Evolutionary conservation across 2,329 filamentous ascomycete species (phyloP), one percentile per base, ranked within the genome.

Genomic region (Blastomyces percursus): DNA sequence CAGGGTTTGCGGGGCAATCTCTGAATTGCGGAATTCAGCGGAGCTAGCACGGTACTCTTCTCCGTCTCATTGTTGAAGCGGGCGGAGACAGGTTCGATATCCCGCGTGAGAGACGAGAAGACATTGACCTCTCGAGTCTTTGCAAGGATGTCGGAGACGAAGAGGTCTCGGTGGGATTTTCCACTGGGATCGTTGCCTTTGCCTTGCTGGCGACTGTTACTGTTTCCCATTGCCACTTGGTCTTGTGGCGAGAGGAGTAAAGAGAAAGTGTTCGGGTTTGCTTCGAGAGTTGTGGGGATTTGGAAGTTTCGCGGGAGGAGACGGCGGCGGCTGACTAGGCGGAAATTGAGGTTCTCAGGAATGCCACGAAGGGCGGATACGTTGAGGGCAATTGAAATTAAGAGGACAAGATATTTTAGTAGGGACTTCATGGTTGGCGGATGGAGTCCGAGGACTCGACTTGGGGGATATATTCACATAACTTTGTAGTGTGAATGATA

Each of bases 21-120:
- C 67, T 88, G 88, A 70, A 97, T 85, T 2, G 86, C 91, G 21
- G 84, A 86, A 79, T 97, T 97, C 61, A 89, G 78, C 0, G 93
- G 93, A 7, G 92, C 93, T 2, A 97, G 84, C 30, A 96, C 86
- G 2, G 91, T 96, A n/a, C 89, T 89, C 72, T 93, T 93, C 63
- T 82, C 75, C 0, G 77, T 71, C 0, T 80, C 74, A 71, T 90
- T 16, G 62, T 64, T 24, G 64, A 63, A 48, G 66, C 64, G 35
- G 71, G 68, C 61, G 72, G 69, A 66, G 59, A 27, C 69, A 62
- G 44, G 64, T 66, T 62, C 61, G 35, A 59, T 59, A 42, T 59
- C 55, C 64, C 91, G 85, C 6, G 88, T 87, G 70, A 96, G 85
- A 54, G 86, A 86, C 38, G 90, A 88, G 76, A 96, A 97, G 68